phyloP scores from a whole-genome alignment of 106 monocot genomes.

The Gastrodia elata region DNA sequence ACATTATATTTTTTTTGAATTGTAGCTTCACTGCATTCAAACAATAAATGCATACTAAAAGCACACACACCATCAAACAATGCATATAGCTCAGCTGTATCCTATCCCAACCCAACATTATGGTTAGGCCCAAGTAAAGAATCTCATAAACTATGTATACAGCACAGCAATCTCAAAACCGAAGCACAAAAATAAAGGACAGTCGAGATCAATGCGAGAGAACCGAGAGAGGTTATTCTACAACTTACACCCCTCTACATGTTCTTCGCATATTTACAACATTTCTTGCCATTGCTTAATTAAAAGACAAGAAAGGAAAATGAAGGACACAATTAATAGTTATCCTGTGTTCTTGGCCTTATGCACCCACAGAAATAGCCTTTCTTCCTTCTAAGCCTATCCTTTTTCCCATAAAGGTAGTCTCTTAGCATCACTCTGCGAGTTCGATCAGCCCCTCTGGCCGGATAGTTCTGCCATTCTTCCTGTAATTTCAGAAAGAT shows the following conservation, averaged over 20 bases:
- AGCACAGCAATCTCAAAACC: too few relatives aligned
- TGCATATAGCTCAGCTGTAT: too few relatives aligned
- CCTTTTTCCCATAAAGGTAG: conserved; percentile 10
- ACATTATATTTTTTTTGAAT: too few relatives aligned
- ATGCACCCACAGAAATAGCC: background rate
- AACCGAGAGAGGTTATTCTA: background rate
- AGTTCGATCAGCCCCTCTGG: conserved; percentile 4
- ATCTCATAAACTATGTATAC: too few relatives aligned
- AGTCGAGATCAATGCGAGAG: background rate
- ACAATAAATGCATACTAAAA: too few relatives aligned
- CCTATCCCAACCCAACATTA: too few relatives aligned
- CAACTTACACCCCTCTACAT: conserved; percentile 1
- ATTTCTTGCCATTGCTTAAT: background rate
- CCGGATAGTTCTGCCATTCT: conserved; percentile 36
- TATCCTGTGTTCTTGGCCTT: background rate
- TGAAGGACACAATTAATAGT: background rate
- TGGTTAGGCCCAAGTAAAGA: too few relatives aligned
- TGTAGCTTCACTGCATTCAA: too few relatives aligned
- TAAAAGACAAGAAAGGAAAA: background rate
- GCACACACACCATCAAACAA: too few relatives aligned
- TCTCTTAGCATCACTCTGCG: conserved; percentile 12
- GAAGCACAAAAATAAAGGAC: too few relatives aligned
- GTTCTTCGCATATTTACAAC: background rate
- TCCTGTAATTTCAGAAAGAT: conserved; percentile 54
- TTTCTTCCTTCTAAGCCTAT: conserved; percentile 5